Evolutionary conservation across 2,329 filamentous ascomycete species (phyloP).

Genomic region (Neofusicoccum umdonicola): DNA sequence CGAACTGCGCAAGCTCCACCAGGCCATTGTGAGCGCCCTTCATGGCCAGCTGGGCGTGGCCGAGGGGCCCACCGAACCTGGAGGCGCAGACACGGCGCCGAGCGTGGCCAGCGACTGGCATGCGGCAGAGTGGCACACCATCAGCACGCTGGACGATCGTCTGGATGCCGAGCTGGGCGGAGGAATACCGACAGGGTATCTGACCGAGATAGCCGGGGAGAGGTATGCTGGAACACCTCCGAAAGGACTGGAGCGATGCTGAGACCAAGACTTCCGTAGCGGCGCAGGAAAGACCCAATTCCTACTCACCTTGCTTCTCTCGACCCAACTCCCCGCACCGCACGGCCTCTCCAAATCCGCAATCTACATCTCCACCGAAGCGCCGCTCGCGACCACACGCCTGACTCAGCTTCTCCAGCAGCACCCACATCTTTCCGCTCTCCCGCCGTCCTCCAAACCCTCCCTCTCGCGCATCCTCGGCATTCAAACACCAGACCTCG

Average conservation of each 20-base stretch:
- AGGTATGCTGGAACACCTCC: conserved; percentile 52
- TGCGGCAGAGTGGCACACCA: conserved; percentile 51
- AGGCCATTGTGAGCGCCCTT: conserved; percentile 65
- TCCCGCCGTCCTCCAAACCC: conserved; percentile 48
- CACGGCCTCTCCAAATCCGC: conserved; percentile 69
- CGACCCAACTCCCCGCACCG: conserved; percentile 76
- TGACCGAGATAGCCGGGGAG: conserved; percentile 90
- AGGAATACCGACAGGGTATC: conserved; percentile 74
- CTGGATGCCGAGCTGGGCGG: conserved; percentile 73
- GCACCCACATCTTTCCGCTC: conserved; percentile 59
- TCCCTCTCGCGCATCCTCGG: conserved; percentile 75
- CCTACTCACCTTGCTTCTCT: conserved; percentile 77
- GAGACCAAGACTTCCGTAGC: conserved; percentile 39
- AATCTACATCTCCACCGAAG: conserved; percentile 93
- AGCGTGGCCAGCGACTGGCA: conserved; percentile 25
- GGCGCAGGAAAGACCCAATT: conserved; percentile 95
- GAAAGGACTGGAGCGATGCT: not conserved
- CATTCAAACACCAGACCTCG: conserved; percentile 82
- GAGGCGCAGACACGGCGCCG: conserved; percentile 4
- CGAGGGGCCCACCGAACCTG: conserved; percentile 19
- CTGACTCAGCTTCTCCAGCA: conserved; percentile 73
- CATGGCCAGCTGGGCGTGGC: conserved; percentile 59
- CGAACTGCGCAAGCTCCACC: conserved; percentile 72
- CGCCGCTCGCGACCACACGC: conserved; percentile 75
- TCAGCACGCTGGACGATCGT: conserved; percentile 75